Base-by-base conservation (phyloP, 1,139 yeast species). In the Magnusiomyces ingens region DNA sequence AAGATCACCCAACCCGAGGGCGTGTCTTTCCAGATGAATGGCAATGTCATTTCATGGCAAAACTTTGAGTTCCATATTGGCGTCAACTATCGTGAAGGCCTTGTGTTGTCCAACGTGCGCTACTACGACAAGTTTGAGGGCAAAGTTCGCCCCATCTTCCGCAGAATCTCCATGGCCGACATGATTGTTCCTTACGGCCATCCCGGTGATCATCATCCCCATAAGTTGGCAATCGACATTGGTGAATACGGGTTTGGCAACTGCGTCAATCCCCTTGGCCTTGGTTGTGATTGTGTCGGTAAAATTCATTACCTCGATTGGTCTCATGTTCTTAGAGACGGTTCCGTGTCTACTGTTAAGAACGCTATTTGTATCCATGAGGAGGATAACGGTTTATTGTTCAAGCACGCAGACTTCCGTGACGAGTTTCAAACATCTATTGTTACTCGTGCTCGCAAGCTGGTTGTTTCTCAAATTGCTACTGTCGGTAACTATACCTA, bases 161-260 rank as follows among this genome's bases (percentile, higher is more conserved):
- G 85, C 73, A 77, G 94, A 70, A 76, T 85, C 63, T 85, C 94
- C 2, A 74, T 85, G 57, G 75, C 86, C 47, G 94, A 85, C 72
- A 85, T 85, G 93, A 83, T 85, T 70, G 94, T 85, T 57, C 94
- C 94, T 37, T 85, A 85, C 64, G 94, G 94, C 55, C 75, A 77
- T 58, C 94, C 94, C 53, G 84, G 81, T 60, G 82, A 78, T 71
- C 91, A 90, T 52, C 91, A 84, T 67, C 90, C 84, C 66, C 78
- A 94, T 73, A 85, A 85, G 69, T 93, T 85, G 63, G 94, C 94
- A 46, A 80, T 85, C 68, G 94, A 85, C 71, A 81, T 85, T 63
- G 94, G 94, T 66, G 94, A 85, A 70, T 85, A 85, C 67, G 94
- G 94, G 72, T 91, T 90, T 60, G 94, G 94, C 63, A 80, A 81